Percentiles rank a stretch among this genome's conserved stretches.
Evolutionary conservation across 129 eudicot species (phyloP).

Genomic region (Centaurea solstitialis): DNA sequence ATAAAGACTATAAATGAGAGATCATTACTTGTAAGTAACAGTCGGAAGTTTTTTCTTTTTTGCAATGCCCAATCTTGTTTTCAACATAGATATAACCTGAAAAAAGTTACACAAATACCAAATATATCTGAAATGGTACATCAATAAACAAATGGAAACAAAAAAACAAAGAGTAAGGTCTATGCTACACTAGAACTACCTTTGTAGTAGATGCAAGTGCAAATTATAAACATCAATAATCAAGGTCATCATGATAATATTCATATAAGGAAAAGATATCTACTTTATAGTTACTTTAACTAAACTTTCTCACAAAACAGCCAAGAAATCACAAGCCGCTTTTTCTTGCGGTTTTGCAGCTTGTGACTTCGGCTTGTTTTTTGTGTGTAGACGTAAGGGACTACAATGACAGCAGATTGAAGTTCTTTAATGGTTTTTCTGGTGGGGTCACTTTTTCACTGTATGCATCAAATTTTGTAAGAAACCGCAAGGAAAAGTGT

Average conservation of each 20-base stretch:
- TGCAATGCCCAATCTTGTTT: conserved; percentile 56
- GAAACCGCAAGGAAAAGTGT: not conserved
- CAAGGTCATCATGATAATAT: not conserved
- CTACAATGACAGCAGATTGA: not conserved
- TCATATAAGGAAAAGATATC: not conserved
- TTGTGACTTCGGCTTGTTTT: not conserved
- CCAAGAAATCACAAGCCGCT: not conserved
- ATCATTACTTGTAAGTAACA: conserved; percentile 67
- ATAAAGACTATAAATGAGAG: not conserved
- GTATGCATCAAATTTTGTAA: not conserved
- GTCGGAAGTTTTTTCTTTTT: conserved; percentile 62
- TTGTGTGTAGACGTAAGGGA: not conserved
- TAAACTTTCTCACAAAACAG: not conserved
- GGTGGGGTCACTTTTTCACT: not conserved
- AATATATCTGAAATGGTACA: not conserved
- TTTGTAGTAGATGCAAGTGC: not conserved
- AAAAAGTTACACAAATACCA: conserved; percentile 8
- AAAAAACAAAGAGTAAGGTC: not conserved
- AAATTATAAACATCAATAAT: not conserved
- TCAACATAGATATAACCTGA: conserved; percentile 74
- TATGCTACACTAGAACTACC: not conserved
- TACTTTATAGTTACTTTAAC: not conserved
- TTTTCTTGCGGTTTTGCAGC: not conserved
- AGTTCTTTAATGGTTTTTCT: not conserved
- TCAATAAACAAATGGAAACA: not conserved